Conservation (phyloP, 2,329 filamentous ascomycete species). For the Fusarium tjaetaba region DNA sequence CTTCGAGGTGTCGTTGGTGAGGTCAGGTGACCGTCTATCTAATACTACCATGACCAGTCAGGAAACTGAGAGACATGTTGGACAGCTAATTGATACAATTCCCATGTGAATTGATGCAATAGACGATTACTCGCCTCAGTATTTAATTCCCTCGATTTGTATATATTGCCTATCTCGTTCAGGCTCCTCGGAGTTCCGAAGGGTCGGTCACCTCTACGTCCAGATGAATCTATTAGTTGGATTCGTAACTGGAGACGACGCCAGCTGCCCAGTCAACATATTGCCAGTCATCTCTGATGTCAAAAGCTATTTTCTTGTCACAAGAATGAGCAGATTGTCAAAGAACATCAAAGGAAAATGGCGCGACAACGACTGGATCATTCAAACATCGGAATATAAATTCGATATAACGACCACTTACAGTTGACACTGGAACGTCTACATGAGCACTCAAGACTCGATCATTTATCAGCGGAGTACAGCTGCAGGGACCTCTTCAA, state of each 20-base stretch:
- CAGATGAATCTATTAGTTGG: not conserved
- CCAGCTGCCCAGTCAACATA: not conserved
- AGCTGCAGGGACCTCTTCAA: not conserved
- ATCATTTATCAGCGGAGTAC: not conserved
- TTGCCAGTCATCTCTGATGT: no score
- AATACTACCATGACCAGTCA: not conserved
- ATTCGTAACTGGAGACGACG: not conserved
- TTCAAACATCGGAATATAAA: not conserved
- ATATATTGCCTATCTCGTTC: not conserved
- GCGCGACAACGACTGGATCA: no score
- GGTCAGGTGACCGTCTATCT: constrained; percentile 12
- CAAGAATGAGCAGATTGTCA: not conserved
- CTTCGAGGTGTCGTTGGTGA: not conserved
- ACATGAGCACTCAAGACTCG: not conserved
- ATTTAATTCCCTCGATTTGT: not conserved
- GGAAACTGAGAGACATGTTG: not conserved
- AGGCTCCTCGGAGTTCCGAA: constrained; percentile 12
- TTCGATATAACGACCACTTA: not conserved
- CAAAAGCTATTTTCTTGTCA: not conserved
- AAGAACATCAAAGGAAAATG: not conserved
- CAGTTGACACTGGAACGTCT: not conserved
- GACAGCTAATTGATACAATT: not conserved
- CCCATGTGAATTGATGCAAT: not conserved
- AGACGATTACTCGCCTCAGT: not conserved
- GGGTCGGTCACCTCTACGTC: not conserved